phyloP scores from a whole-genome alignment of 805 yeast species.

The Metschnikowia lochheadii region DNA sequence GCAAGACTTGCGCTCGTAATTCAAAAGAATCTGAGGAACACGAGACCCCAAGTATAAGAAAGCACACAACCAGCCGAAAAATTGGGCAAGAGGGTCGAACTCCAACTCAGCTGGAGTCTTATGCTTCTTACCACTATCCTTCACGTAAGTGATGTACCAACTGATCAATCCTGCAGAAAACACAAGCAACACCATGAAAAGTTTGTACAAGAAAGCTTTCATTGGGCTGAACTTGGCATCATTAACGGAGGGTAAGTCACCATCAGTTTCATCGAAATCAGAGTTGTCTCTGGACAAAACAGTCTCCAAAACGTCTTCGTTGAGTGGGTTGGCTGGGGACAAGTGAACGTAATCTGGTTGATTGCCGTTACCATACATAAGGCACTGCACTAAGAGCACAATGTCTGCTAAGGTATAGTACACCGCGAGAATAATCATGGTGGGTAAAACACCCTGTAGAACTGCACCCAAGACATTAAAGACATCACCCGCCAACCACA shows the following conservation, averaged over 20 bases:
- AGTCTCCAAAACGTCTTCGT: conserved; percentile 62
- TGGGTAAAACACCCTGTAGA: conserved; percentile 85
- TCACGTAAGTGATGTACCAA: conserved; percentile 67
- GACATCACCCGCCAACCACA: conserved; percentile 93
- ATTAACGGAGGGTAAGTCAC: conserved; percentile 26
- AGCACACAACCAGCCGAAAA: conserved; percentile 82
- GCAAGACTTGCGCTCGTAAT: conserved; percentile 82
- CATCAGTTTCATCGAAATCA: conserved; percentile 13
- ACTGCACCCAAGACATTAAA: conserved; percentile 91
- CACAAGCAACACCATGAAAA: conserved; percentile 61
- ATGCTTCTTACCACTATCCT: conserved; percentile 31
- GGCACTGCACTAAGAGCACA: conserved; percentile 77
- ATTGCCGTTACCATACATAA: conserved; percentile 65
- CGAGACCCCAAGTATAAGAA: conserved; percentile 78
- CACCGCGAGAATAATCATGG: conserved; percentile 88
- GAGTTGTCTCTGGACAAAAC: conserved; percentile 44
- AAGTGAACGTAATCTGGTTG: conserved; percentile 70
- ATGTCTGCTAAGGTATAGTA: conserved; percentile 92
- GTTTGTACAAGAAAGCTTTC: conserved; percentile 24
- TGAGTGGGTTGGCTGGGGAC: conserved; percentile 84
- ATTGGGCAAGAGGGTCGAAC: conserved; percentile 76
- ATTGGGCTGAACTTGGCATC: conserved; percentile 18
- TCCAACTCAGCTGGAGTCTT: conserved; percentile 43
- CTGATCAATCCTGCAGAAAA: conserved; percentile 79
- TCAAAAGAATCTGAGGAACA: conserved; percentile 84